A percentile compares a stretch with the other conserved stretches of the same genome.
Evolutionary conservation across 2,329 filamentous ascomycete genomes (phyloP).

Genomic region (Colletotrichum noveboracense): DNA sequence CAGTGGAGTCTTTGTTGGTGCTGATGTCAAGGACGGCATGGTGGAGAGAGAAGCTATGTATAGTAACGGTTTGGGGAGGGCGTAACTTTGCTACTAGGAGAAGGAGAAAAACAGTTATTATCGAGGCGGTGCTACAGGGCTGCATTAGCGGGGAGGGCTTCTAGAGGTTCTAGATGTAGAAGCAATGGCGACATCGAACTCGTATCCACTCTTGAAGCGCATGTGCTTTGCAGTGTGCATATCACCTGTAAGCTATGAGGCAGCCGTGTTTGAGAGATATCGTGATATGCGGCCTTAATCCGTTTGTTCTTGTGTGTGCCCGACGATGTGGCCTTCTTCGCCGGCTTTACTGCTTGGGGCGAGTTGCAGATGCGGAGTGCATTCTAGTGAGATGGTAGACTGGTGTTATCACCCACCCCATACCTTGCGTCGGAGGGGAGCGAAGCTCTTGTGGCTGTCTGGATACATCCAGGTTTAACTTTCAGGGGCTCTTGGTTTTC

Average conservation of each 20-base stretch:
- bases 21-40: background rate
- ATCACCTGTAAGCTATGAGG: background rate
- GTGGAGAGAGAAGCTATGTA: background rate
- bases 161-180: background rate
- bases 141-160: background rate
- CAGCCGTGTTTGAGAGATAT: background rate
- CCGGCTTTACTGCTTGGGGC: background rate
- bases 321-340: background rate
- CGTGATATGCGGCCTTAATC: background rate
- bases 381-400: background rate
- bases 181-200: background rate
- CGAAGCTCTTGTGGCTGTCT: background rate
- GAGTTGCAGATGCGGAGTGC: background rate
- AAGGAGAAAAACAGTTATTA: background rate
- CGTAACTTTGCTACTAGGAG: background rate
- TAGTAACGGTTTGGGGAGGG: background rate
- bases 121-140: background rate
- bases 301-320: background rate
- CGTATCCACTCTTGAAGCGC: background rate
- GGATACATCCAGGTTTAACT: background rate
- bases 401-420: background rate
- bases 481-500: background rate
- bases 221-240: background rate
- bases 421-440: background rate
- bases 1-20: background rate